A percentile compares a stretch with the other conserved stretches of the same genome.
These are phyloP conservation scores for Coniochaeta sp. DNA, from an alignment of 2,329 filamentous ascomycete species.

Conservation along the genomic window DNA sequence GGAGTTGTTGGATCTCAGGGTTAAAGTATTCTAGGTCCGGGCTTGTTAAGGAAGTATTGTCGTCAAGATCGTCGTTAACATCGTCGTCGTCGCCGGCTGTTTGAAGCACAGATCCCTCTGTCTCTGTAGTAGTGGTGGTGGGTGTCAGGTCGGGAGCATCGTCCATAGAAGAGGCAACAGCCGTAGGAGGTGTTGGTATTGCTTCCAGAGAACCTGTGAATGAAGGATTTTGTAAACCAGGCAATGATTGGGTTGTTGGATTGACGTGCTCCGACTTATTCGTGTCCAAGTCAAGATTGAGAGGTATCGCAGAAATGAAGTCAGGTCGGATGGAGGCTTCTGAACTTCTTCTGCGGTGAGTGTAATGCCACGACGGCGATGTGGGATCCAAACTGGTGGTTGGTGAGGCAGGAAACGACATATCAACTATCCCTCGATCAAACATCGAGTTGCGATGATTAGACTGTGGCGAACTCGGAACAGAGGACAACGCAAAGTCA, in stretches of 20 bases:
- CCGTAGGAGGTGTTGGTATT: conserved; percentile 2
- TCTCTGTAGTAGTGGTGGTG: conserved; percentile 21
- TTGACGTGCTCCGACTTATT: conserved; percentile 28
- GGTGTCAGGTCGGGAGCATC: conserved; percentile 19
- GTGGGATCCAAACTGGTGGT: conserved; percentile 66
- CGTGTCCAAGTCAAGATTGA: not conserved
- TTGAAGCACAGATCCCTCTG: conserved; percentile 27
- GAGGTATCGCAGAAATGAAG: not conserved
- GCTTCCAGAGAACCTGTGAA: not conserved
- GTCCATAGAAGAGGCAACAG: conserved; percentile 16
- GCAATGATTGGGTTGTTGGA: conserved; percentile 18
- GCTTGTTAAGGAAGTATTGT: conserved; percentile 14
- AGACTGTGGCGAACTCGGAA: conserved; percentile 75
- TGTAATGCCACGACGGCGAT: conserved; percentile 47
- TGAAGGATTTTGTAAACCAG: not conserved
- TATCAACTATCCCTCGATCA: conserved; percentile 61
- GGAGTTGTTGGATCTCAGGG: conserved; percentile 29
- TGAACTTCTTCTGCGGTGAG: conserved; percentile 48
- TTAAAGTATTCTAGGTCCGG: conserved; percentile 9
- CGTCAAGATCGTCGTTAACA: conserved; percentile 16
- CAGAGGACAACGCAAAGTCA: conserved; percentile 62
- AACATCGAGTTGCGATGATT: conserved; percentile 70
- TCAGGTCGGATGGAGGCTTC: conserved; percentile 19
- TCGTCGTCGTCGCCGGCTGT: conserved; percentile 12
- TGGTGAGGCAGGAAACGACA: conserved; percentile 73